Evolutionary conservation across 768 basidiomycete genomes (phyloP).

Genomic region (Tricholoma hemisulphureum): DNA sequence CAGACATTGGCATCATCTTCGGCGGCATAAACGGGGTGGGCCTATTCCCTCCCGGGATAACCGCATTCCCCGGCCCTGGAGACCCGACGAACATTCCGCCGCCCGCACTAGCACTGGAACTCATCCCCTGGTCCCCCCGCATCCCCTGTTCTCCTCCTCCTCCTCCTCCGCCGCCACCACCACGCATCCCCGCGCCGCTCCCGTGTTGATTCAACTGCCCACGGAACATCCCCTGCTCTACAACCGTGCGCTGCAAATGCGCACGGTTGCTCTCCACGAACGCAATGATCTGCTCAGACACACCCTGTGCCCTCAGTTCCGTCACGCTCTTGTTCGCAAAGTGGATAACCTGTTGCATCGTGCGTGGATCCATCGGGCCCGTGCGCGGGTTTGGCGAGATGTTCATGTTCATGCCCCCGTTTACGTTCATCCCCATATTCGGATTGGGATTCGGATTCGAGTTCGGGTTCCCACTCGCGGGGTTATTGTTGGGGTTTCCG

Average conservation of each 20-base stretch:
- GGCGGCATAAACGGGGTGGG: conserved; percentile 6
- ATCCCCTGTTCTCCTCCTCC: background rate
- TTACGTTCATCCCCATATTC: background rate
- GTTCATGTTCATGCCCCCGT: background rate
- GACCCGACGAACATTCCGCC: background rate
- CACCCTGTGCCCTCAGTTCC: conserved; percentile 52
- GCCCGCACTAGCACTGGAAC: too few relatives aligned
- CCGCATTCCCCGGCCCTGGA: background rate
- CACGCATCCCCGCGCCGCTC: conserved; percentile 13
- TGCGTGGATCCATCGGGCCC: conserved; percentile 26
- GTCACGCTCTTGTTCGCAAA: conserved; percentile 45
- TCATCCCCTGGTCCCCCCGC: background rate
- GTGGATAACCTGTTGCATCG: conserved; percentile 44
- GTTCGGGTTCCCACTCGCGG: background rate
- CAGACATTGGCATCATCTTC: conserved; percentile 7
- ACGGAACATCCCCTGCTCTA: conserved; percentile 40
- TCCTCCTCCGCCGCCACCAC: too few relatives aligned
- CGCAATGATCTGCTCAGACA: conserved; percentile 50
- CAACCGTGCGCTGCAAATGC: conserved; percentile 38
- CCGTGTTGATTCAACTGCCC: conserved; percentile 22
- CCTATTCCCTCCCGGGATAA: background rate
- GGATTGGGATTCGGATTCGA: background rate
- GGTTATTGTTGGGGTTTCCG: background rate
- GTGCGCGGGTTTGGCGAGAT: conserved; percentile 1
- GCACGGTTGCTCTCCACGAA: conserved; percentile 58